These are phyloP conservation scores for Piloderma croceum DNA, from an alignment of 768 basidiomycete species.

Conservation along the genomic window DNA sequence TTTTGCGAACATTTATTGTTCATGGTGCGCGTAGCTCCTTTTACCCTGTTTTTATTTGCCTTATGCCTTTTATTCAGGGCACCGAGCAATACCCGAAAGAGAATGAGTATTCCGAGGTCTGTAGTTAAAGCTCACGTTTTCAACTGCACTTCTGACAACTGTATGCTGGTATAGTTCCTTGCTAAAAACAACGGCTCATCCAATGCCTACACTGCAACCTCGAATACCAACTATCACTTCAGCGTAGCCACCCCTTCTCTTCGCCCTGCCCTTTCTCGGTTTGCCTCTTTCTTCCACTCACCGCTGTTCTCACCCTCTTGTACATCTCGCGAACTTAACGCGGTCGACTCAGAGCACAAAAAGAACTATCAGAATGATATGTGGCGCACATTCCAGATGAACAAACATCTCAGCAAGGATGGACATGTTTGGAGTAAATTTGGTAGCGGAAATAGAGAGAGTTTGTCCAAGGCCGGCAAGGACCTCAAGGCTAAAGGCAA, in stretches of 20 bases:
- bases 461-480: conserved; percentile 58
- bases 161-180: conserved; percentile 46
- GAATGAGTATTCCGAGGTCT: conserved; percentile 88
- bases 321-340: conserved; percentile 85
- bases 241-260: conserved; percentile 61
- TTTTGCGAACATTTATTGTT: conserved; percentile 96
- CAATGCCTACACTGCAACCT: conserved; percentile 90
- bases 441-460: conserved; percentile 79
- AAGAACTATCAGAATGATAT: conserved; percentile 89
- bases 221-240: conserved; percentile 89
- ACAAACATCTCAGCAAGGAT: conserved; percentile 74
- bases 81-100: conserved; percentile 83
- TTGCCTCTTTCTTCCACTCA: conserved; percentile 86
- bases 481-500: conserved; percentile 47
- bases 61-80: too few species aligned
- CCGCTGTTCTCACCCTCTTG: conserved; percentile 85
- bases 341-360: conserved; percentile 95
- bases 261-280: conserved; percentile 66
- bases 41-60: too few species aligned
- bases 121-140: conserved; percentile 5
- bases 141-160: conserved; percentile 7
- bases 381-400: conserved; percentile 94
- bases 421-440: conserved; percentile 91
- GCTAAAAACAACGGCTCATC: conserved; percentile 72
- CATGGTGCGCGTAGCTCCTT: conserved; percentile 59